phyloP scores from a whole-genome alignment of 495 filamentous ascomycete species.

The Jackrogersella multiformis region DNA sequence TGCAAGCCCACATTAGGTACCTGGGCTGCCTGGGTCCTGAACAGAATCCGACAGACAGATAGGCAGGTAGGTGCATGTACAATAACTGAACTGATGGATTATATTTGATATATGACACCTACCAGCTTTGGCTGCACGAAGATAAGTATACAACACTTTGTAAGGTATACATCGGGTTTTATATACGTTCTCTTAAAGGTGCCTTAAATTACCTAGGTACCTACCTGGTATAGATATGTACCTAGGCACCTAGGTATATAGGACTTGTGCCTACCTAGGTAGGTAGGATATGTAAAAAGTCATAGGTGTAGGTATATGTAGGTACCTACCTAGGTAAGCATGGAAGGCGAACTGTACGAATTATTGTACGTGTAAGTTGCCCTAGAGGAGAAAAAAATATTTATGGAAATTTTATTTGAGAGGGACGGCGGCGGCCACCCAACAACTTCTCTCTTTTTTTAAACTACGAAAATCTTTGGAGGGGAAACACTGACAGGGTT shows the following conservation, averaged over 20 bases:
- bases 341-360: neutral
- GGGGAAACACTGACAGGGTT: constrained; percentile 38
- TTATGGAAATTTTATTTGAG: constrained; percentile 35
- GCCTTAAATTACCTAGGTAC: too few relatives aligned
- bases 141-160: neutral
- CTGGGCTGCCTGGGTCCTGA: too few relatives aligned
- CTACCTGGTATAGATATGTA: too few relatives aligned
- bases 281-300: constrained; percentile 9
- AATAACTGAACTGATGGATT: constrained; percentile 5
- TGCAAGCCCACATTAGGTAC: constrained; percentile 16
- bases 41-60: too few relatives aligned
- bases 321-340: neutral
- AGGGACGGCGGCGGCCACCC: constrained; percentile 28
- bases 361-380: constrained; percentile 20
- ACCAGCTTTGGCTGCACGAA: constrained; percentile 11
- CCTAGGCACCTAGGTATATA: too few relatives aligned
- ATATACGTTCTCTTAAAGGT: neutral
- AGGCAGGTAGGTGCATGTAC: constrained; percentile 7
- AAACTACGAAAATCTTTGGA: constrained; percentile 25
- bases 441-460: constrained; percentile 35
- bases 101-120: constrained; percentile 10
- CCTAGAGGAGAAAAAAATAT: constrained; percentile 26
- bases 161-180: constrained; percentile 5
- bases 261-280: too few relatives aligned
- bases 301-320: neutral